Conservation (phyloP, 441 rosid species). For the Rhodomyrtus psidioides region DNA sequence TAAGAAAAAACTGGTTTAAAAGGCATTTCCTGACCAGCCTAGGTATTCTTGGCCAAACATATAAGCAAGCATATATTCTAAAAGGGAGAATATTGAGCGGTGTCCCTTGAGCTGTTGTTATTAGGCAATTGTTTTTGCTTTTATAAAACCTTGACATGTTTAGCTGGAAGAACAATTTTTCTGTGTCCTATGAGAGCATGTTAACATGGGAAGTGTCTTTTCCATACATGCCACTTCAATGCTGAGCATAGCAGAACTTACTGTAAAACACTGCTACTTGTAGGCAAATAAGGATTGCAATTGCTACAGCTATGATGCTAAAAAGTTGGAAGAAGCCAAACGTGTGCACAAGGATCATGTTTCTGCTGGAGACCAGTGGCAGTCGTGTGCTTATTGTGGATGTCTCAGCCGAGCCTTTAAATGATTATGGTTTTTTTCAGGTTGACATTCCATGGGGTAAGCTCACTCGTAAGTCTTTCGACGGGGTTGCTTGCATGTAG, state of each 20-base stretch:
- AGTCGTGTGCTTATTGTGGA: not conserved
- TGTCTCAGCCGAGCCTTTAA: not conserved
- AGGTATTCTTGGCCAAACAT: too few species aligned
- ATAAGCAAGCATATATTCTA: too few species aligned
- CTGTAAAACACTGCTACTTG: not conserved
- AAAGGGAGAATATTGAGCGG: too few species aligned
- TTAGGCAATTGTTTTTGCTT: too few species aligned
- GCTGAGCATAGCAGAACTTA: not conserved
- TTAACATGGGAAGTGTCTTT: too few species aligned
- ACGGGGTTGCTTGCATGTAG: constrained; percentile 18
- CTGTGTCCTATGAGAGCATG: too few species aligned
- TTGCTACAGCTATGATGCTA: constrained; percentile 85
- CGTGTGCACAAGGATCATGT: constrained; percentile 96
- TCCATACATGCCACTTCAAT: not conserved
- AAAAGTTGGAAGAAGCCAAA: constrained; percentile 82
- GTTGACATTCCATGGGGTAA: not conserved
- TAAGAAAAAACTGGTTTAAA: too few species aligned
- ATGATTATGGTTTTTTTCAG: not conserved
- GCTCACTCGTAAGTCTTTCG: not conserved
- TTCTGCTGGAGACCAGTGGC: constrained; percentile 37
- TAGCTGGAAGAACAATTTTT: too few species aligned
- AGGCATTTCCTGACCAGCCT: too few species aligned
- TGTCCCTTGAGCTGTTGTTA: too few species aligned
- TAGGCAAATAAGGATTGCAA: constrained; percentile 97
- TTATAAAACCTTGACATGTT: too few species aligned